Conservation (phyloP, 164 flowering plant species). For the Macadamia integrifolia region DNA sequence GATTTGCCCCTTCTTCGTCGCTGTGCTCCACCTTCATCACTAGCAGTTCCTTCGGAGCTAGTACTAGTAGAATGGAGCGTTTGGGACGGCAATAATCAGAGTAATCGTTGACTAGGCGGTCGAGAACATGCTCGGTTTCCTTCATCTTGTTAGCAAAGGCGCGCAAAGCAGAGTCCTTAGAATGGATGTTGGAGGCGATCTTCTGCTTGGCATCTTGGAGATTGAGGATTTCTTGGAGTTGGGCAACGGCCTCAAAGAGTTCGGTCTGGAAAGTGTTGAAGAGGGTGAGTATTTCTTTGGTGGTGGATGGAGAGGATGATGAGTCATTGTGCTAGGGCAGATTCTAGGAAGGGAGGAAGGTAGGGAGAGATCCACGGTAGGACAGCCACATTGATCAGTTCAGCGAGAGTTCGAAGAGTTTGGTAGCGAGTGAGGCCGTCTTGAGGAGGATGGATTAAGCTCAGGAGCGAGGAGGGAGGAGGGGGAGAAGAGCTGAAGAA, state of each 20-base stretch:
- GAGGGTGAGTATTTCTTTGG: conserved; percentile 57
- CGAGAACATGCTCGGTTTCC: conserved; percentile 72
- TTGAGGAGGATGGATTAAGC: conserved; percentile 81
- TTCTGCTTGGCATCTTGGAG: conserved; percentile 68
- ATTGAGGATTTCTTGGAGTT: conserved; percentile 87
- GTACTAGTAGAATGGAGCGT: conserved; percentile 19
- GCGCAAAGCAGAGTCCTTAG: conserved; percentile 52
- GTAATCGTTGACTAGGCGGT: conserved; percentile 77
- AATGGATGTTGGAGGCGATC: conserved; percentile 44
- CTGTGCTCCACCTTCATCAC: background rate
- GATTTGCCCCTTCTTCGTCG: no score
- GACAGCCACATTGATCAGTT: conserved; percentile 65
- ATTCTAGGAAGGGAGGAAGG: conserved; percentile 57
- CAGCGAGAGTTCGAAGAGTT: conserved; percentile 81
- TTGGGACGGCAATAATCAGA: conserved; percentile 62
- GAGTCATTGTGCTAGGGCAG: conserved; percentile 16
- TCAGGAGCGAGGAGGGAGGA: conserved; percentile 84
- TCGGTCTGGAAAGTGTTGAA: conserved; percentile 73
- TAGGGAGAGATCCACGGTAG: conserved; percentile 70
- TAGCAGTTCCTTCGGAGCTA: conserved; percentile 12
- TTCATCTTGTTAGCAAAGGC: conserved; percentile 66
- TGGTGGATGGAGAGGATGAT: conserved; percentile 37
- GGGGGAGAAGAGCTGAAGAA: conserved; percentile 75
- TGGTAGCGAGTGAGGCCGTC: conserved; percentile 73
- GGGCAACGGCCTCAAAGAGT: conserved; percentile 77